Percentiles rank a stretch among this genome's conserved stretches.
phyloP scores from a whole-genome alignment of 495 filamentous ascomycete species.

The Talaromyces ruber region DNA sequence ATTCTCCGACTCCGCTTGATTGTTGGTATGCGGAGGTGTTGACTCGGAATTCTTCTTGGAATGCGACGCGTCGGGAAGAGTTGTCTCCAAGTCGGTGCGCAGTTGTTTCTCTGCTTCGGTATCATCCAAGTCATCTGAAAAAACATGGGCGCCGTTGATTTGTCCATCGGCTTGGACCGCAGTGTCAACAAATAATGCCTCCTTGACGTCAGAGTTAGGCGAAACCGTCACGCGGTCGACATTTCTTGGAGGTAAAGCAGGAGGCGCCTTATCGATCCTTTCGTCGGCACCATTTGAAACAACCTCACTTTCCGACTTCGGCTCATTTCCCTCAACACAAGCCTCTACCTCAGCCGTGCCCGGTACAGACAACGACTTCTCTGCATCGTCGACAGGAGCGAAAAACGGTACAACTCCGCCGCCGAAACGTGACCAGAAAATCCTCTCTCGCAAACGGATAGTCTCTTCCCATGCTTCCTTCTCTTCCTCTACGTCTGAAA shows the following conservation, averaged over 20 bases:
- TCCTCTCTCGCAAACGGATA: slow-evolving; percentile 76
- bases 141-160: background rate
- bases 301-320: background rate
- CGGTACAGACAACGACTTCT: slow-evolving; percentile 5
- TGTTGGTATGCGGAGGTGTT: background rate
- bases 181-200: background rate
- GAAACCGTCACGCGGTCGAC: background rate
- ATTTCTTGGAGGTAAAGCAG: slow-evolving; percentile 1
- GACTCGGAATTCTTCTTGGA: slow-evolving; percentile 1
- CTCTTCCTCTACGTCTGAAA: slow-evolving; percentile 66
- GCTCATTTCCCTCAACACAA: background rate
- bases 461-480: slow-evolving; percentile 90
- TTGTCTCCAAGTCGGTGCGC: background rate
- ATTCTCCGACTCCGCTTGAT: background rate
- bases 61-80: slow-evolving; percentile 3
- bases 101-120: background rate
- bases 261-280: background rate
- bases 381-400: slow-evolving; percentile 12
- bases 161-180: background rate
- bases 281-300: background rate
- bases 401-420: slow-evolving; percentile 75
- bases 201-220: background rate
- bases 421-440: slow-evolving; percentile 93
- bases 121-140: background rate
- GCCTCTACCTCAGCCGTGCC: background rate